Conservation (phyloP, 305 asterid species). For the Withania somnifera region DNA sequence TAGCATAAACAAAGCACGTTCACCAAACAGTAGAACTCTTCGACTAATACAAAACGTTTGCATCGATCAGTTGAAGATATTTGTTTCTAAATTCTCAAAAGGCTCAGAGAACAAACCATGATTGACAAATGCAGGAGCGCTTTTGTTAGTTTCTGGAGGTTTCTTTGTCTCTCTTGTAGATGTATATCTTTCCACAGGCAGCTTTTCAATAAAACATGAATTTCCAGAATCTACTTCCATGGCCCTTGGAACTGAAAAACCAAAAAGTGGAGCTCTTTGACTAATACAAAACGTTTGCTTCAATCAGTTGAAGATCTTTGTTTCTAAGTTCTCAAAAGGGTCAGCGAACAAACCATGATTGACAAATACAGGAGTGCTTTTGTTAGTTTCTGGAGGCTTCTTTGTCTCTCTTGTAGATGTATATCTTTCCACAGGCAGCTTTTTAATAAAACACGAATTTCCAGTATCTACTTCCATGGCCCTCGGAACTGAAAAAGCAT, state of each 20-base stretch:
- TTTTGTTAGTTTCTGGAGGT: slow-evolving; percentile 31
- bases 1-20: neutral
- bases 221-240: slow-evolving; percentile 40
- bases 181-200: slow-evolving; percentile 22
- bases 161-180: slow-evolving; percentile 26
- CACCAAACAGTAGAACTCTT: neutral
- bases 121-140: slow-evolving; percentile 37
- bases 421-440: slow-evolving; percentile 25
- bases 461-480: slow-evolving; percentile 37
- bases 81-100: neutral
- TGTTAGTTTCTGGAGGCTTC: slow-evolving; percentile 33
- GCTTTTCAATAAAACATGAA: slow-evolving; percentile 34
- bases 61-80: neutral
- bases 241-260: slow-evolving; percentile 9
- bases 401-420: slow-evolving; percentile 23
- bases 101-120: slow-evolving; percentile 33
- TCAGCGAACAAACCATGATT: slow-evolving; percentile 43
- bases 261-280: neutral
- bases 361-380: slow-evolving; percentile 29
- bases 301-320: neutral
- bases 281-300: neutral
- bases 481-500: slow-evolving; percentile 10
- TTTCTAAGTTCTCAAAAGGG: neutral
- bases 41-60: neutral
- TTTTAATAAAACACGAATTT: slow-evolving; percentile 35